These are phyloP conservation scores for Odonthalia washingtoniensis DNA, from an alignment of 31 red algal species.

Conservation along the genomic window DNA sequence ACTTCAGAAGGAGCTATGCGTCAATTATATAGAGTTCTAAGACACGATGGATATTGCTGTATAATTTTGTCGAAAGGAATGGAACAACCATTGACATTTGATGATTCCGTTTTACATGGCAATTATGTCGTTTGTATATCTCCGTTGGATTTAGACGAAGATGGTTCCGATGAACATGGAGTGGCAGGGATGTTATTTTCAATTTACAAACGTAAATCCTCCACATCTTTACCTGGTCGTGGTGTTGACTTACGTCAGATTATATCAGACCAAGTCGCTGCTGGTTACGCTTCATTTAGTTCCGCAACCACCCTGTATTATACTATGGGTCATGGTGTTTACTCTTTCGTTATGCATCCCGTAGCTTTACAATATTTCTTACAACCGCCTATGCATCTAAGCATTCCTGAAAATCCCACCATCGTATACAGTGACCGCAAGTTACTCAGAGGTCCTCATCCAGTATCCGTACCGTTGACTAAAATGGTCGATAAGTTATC, in stretches of 20 bases:
- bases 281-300: conserved; percentile 90
- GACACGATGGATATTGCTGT: conserved; percentile 95
- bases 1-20: conserved; percentile 64
- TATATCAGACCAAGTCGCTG: conserved; percentile 84
- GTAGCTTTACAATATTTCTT: conserved; percentile 96
- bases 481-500: conserved; percentile 53
- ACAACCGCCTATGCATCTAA: conserved; percentile 76
- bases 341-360: conserved; percentile 96
- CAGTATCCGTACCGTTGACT: conserved; percentile 39
- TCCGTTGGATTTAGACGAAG: conserved; percentile 80
- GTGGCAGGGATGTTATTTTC: conserved; percentile 92
- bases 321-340: conserved; percentile 95
- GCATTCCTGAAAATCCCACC: conserved; percentile 69
- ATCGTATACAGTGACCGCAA: conserved; percentile 70
- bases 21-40: conserved; percentile 85
- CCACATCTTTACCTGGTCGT: conserved; percentile 86
- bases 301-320: conserved; percentile 93
- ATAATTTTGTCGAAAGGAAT: conserved; percentile 84
- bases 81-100: conserved; percentile 84
- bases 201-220: conserved; percentile 87
- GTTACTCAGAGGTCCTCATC: conserved; percentile 20
- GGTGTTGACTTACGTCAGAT: conserved; percentile 88
- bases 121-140: conserved; percentile 96
- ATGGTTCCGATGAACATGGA: conserved; percentile 56
- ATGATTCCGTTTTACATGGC: conserved; percentile 87